Evolutionary conservation across 306 rosid genomes (phyloP).

Genomic region (Oxytropis ochrocephala): DNA sequence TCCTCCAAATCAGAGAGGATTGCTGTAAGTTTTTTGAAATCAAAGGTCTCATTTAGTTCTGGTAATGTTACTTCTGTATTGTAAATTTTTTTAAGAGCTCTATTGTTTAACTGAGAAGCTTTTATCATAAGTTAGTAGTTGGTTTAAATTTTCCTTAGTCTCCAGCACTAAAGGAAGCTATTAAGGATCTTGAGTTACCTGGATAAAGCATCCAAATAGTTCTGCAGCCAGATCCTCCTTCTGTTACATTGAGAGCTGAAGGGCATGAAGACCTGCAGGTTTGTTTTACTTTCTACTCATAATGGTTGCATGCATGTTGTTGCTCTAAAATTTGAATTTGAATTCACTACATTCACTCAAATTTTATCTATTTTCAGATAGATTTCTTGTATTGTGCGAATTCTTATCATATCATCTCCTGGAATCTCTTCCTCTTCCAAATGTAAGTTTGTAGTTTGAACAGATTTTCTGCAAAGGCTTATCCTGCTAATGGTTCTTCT

Average conservation of each 20-base stretch:
- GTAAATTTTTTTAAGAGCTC: too few relatives aligned
- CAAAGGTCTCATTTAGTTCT: too few relatives aligned
- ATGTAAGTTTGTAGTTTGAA: too few relatives aligned
- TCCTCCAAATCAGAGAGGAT: too few relatives aligned
- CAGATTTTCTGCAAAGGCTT: too few relatives aligned
- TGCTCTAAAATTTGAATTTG: background rate
- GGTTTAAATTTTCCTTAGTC: conserved; percentile 32
- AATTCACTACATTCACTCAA: background rate
- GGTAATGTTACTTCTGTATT: too few relatives aligned
- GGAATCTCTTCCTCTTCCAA: too few relatives aligned
- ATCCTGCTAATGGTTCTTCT: too few relatives aligned
- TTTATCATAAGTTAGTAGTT: background rate
- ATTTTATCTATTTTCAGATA: conserved; percentile 44
- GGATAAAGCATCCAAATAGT: conserved; percentile 80
- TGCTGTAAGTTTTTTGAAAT: too few relatives aligned
- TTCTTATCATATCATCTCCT: conserved; percentile 3
- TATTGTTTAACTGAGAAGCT: background rate
- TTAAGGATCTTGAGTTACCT: conserved; percentile 98
- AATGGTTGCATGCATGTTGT: background rate
- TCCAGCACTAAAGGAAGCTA: conserved; percentile 83
- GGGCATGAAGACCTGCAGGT: conserved; percentile 98
- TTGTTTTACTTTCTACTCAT: conserved; percentile 14
- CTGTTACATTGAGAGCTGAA: conserved; percentile 77
- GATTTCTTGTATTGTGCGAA: conserved; percentile 74
- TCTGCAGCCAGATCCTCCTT: conserved; percentile 71